Evolutionary conservation across 2,329 filamentous ascomycete genomes (phyloP).

Genomic region (Lachnellula willkommii): DNA sequence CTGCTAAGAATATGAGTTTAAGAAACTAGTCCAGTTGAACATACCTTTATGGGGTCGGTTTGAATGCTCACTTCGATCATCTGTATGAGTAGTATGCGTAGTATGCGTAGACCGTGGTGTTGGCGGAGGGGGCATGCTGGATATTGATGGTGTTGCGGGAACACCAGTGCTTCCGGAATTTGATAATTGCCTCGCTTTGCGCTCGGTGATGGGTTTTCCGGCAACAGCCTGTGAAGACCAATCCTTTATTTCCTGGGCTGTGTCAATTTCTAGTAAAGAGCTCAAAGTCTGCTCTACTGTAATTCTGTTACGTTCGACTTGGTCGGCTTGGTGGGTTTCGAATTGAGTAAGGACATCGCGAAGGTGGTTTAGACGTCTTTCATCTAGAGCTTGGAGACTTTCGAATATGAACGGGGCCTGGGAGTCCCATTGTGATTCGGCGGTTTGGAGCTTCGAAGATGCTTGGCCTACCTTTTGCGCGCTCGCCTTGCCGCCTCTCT

Average conservation of each 20-base stretch:
- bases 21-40: not conserved
- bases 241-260: constrained; percentile 76
- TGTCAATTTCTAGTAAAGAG: constrained; percentile 78
- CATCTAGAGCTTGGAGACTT: constrained; percentile 83
- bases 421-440: constrained; percentile 84
- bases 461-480: constrained; percentile 73
- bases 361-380: constrained; percentile 81
- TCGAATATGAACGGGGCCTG: constrained; percentile 95
- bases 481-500: constrained; percentile 71
- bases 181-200: constrained; percentile 25
- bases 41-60: constrained; percentile 13
- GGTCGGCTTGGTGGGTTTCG: constrained; percentile 86
- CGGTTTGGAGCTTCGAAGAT: constrained; percentile 65
- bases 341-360: constrained; percentile 88
- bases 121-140: constrained; percentile 24
- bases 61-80: constrained; percentile 28
- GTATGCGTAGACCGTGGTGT: constrained; percentile 23
- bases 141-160: not conserved
- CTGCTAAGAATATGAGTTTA: not conserved
- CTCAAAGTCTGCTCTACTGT: constrained; percentile 77
- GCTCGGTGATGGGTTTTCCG: constrained; percentile 32
- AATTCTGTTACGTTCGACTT: constrained; percentile 68
- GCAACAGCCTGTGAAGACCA: constrained; percentile 47
- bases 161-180: constrained; percentile 17
- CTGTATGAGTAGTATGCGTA: constrained; percentile 18